phyloP scores from a whole-genome alignment of 768 basidiomycete genomes.

The Tubosaeta sp. region DNA sequence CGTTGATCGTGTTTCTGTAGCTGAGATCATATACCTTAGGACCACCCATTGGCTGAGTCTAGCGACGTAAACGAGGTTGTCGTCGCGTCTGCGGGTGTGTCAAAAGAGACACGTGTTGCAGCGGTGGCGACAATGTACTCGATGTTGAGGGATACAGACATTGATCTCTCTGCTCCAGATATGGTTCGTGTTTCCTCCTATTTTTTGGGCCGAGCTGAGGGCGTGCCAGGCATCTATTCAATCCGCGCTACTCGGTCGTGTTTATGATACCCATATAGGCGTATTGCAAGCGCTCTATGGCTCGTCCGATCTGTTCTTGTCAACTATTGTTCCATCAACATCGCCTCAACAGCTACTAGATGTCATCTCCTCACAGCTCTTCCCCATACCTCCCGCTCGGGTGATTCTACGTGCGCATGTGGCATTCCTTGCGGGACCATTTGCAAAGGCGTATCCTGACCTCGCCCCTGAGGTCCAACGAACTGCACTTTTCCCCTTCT shows the following conservation, averaged over 20 bases:
- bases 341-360: conserved; percentile 24
- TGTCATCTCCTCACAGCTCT: conserved; percentile 21
- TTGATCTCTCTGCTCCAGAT: conserved; percentile 34
- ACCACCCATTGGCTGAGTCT: conserved; percentile 17
- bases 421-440: conserved; percentile 48
- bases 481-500: conserved; percentile 62
- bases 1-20: neutral
- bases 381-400: conserved; percentile 44
- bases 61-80: conserved; percentile 40
- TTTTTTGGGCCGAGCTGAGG: conserved; percentile 2
- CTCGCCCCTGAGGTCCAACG: conserved; percentile 39
- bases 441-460: conserved; percentile 32
- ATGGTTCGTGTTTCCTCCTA: conserved; percentile 16
- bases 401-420: conserved; percentile 52
- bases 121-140: conserved; percentile 59
- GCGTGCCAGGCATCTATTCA: conserved; percentile 47
- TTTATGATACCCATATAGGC: conserved; percentile 56
- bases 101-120: conserved; percentile 51
- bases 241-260: conserved; percentile 62
- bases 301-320: conserved; percentile 41
- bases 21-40: conserved; percentile 14
- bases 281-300: conserved; percentile 71
- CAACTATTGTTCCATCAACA: conserved; percentile 21
- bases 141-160: conserved; percentile 22
- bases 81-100: conserved; percentile 58